Conservation (phyloP, 331 rosid genomes). For the Stylosanthes scabra region DNA sequence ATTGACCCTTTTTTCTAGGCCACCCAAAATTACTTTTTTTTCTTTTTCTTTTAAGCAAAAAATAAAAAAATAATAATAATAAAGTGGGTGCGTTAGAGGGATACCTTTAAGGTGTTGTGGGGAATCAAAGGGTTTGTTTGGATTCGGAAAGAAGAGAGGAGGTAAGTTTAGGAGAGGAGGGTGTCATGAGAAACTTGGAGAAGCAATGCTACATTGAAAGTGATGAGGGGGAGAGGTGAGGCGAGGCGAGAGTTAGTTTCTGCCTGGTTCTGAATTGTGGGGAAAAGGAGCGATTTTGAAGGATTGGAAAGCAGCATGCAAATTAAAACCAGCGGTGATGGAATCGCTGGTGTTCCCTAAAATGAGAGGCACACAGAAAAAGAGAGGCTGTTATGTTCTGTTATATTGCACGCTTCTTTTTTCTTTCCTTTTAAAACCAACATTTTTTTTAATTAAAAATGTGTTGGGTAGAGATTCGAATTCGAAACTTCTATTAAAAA, state of each 20-base stretch:
- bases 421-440: background rate
- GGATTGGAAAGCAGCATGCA: slow-evolving; percentile 13
- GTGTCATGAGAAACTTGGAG: slow-evolving; percentile 19
- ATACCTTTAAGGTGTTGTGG: slow-evolving; percentile 30
- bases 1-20: slow-evolving; percentile 44
- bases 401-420: background rate
- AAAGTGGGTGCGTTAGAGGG: slow-evolving; percentile 33
- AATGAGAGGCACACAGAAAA: background rate
- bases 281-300: slow-evolving; percentile 37
- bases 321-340: background rate
- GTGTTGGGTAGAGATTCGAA: no score
- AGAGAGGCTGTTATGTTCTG: no score
- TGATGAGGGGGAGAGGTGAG: background rate
- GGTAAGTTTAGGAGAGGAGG: slow-evolving; percentile 37
- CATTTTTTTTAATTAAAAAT: no score
- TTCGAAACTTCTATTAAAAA: no score
- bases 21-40: background rate
- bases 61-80: background rate
- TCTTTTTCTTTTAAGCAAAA: background rate
- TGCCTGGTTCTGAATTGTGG: slow-evolving; percentile 9
- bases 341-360: slow-evolving; percentile 36
- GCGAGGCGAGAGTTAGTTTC: no score
- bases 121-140: slow-evolving; percentile 45
- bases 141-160: slow-evolving; percentile 23
- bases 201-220: background rate